Conservation (phyloP, 306 rosid species). For the Comarum palustre region DNA sequence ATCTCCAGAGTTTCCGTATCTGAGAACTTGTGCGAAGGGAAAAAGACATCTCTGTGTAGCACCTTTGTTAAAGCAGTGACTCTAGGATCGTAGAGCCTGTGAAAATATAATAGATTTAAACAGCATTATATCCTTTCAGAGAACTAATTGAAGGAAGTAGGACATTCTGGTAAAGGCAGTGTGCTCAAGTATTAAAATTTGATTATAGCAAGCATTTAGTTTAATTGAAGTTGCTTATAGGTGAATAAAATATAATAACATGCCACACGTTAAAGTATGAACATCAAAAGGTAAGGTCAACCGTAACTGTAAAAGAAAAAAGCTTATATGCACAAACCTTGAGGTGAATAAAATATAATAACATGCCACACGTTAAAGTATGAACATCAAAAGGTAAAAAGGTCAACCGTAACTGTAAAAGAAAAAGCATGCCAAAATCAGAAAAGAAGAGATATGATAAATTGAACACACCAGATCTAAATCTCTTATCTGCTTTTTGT, state of each 20-base stretch:
- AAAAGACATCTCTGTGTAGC: slow-evolving; percentile 65
- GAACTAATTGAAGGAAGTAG: slow-evolving; percentile 9
- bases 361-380: no score
- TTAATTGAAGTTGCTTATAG: background rate
- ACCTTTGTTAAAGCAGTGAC: slow-evolving; percentile 56
- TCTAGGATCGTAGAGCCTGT: slow-evolving; percentile 98
- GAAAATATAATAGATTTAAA: slow-evolving; percentile 28
- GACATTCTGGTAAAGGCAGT: background rate
- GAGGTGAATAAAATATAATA: background rate
- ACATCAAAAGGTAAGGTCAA: background rate
- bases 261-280: no score
- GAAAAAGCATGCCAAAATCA: background rate
- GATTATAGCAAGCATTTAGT: background rate
- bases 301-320: background rate
- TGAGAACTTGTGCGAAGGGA: slow-evolving; percentile 72
- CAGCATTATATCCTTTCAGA: background rate
- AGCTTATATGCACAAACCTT: background rate
- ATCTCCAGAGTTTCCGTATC: slow-evolving; percentile 66
- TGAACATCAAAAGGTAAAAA: background rate
- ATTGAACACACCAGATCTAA: background rate
- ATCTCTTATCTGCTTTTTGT: background rate
- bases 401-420: background rate
- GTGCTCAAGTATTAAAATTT: background rate
- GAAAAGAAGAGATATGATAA: background rate
- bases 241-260: background rate